Evolutionary conservation across 352 stramenopile genomes (phyloP), one percentile per base, ranked within the genome.

Genomic region (Pythium phragmitis): DNA sequence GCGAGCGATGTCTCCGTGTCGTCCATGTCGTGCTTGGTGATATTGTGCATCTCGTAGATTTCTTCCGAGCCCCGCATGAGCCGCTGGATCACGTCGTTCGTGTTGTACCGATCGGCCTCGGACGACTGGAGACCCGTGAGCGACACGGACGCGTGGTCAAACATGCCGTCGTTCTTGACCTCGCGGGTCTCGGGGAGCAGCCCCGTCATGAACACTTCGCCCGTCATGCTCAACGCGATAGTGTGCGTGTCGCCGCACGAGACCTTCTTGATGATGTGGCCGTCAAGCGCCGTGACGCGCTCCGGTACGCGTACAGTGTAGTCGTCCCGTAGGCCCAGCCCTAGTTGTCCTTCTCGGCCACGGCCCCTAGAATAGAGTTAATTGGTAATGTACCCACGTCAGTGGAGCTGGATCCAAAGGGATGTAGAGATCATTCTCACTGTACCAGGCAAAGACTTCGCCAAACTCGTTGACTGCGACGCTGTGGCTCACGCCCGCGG

Each of bases 381-480:
- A 33, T 6, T 30, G 8, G 13, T 11, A n/a, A 11, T 30, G 26
- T 3, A 30, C 26, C 26, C 34, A 39, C 34, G 34, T 39, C 34
- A 39, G 34, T 11, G 34, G 34, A 39, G 4, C 34, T 21, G 11
- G 7, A 39, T 39, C 7, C 34, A 49, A 2, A 13, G 43, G n/a
- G 3, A 19, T 6, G 34, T 6, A 39, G 34, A 39, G 34, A 39
- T 39, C 34, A 30, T 28, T 26, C 1, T 16, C 42, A 36, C 57
- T 57, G 12, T 65, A 85, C 84, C 85, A 94, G 8, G 85, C 75
- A 54, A 91, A 91, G 12, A 94, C 81, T 8, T 92, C 82, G 50
- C 85, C 85, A 52, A 92, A 94, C 52, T 94, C 82, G 43, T 88
- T 94, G 9, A 92, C 76, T 2, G 79, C 82, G 9, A 94, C 73